These are phyloP conservation scores for Erodium trifolium DNA, from an alignment of 441 rosid genomes.

Conservation along the genomic window DNA sequence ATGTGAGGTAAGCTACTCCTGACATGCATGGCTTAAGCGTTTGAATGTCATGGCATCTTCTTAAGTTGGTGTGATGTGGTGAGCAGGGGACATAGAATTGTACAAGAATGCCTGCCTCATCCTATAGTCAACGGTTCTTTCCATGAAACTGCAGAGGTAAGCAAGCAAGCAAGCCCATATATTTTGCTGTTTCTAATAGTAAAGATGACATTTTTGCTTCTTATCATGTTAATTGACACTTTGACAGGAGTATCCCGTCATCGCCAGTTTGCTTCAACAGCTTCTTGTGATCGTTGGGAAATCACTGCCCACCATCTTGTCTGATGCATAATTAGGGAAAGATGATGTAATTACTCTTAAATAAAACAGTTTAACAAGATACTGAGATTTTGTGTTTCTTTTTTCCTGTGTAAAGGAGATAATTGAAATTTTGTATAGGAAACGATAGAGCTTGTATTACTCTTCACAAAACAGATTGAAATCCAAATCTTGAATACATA, in stretches of 20 bases:
- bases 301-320: background rate
- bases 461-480: background rate
- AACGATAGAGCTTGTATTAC: background rate
- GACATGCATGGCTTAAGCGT: too few relatives aligned
- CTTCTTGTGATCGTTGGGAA: conserved; percentile 1
- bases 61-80: background rate
- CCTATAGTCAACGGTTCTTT: conserved; percentile 2
- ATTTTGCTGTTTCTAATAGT: background rate
- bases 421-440: background rate
- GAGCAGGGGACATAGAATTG: conserved; percentile 6
- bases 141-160: conserved; percentile 4
- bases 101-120: background rate
- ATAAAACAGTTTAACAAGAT: too few relatives aligned
- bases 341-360: background rate
- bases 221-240: background rate
- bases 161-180: background rate
- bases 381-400: background rate
- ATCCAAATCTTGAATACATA: background rate
- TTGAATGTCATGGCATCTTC: background rate
- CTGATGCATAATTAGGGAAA: background rate
- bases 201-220: too few relatives aligned
- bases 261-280: conserved; percentile 6
- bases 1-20: conserved; percentile 2
- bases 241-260: conserved; percentile 1
- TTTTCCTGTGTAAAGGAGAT: too few relatives aligned